Evolutionary conservation across 805 yeast genomes (phyloP).

Genomic region (Ogataea angusta): DNA sequence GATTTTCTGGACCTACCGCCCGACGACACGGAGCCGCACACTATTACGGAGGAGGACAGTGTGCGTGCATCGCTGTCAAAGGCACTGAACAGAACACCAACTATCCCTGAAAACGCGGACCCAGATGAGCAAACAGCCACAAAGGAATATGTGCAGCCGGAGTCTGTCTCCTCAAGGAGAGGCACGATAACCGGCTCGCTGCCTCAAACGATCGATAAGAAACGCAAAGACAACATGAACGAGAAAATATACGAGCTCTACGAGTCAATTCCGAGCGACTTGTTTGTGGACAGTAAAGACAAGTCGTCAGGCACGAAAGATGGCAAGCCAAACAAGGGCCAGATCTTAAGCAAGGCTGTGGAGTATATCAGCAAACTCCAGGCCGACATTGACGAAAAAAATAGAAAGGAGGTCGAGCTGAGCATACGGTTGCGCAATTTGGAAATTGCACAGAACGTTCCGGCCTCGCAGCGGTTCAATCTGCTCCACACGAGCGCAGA

Average conservation of each 20-base stretch:
- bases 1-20: conserved; percentile 8
- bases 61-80: conserved; percentile 23
- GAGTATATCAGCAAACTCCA: conserved; percentile 68
- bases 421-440: conserved; percentile 56
- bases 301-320: conserved; percentile 70
- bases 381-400: conserved; percentile 70
- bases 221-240: conserved; percentile 54
- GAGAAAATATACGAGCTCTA: conserved; percentile 51
- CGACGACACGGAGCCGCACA: conserved; percentile 11
- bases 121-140: conserved; percentile 10
- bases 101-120: conserved; percentile 19
- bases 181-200: conserved; percentile 16
- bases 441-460: conserved; percentile 42
- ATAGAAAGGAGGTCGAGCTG: conserved; percentile 74
- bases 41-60: conserved; percentile 1
- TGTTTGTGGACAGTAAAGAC: conserved; percentile 39
- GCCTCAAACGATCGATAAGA: conserved; percentile 37
- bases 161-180: conserved; percentile 15
- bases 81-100: conserved; percentile 14
- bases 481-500: conserved; percentile 75
- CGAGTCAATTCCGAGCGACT: conserved; percentile 34
- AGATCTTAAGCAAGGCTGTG: conserved; percentile 69
- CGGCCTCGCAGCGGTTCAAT: conserved; percentile 37
- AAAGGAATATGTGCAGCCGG: conserved; percentile 4
- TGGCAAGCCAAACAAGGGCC: conserved; percentile 84